These are phyloP conservation scores for Nemania sp. DNA, from an alignment of 2,329 filamentous ascomycete species.

Conservation along the genomic window DNA sequence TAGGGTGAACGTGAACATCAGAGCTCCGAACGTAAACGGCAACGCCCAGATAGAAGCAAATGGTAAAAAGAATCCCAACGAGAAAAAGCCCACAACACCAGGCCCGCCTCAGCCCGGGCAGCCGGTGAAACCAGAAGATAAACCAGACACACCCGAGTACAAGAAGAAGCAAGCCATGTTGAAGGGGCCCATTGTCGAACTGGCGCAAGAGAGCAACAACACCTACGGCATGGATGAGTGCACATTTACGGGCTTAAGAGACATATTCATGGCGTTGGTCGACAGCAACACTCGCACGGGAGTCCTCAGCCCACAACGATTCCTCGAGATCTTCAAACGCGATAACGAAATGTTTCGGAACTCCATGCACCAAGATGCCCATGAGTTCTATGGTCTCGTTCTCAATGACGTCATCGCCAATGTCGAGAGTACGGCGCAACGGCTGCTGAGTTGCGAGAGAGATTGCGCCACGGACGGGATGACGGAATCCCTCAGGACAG, in stretches of 20 bases:
- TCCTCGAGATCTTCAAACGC: constrained; percentile 88
- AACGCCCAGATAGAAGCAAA: constrained; percentile 48
- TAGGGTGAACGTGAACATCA: constrained; percentile 65
- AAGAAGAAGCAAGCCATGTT: constrained; percentile 96
- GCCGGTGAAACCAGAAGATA: constrained; percentile 77
- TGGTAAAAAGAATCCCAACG: constrained; percentile 58
- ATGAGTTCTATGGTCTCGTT: constrained; percentile 93
- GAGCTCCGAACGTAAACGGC: constrained; percentile 58
- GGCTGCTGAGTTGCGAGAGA: constrained; percentile 57
- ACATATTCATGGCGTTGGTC: constrained; percentile 91
- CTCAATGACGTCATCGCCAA: constrained; percentile 96
- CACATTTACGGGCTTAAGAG: constrained; percentile 91
- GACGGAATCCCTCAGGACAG: constrained; percentile 55
- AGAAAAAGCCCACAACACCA: constrained; percentile 58
- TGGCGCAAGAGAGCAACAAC: constrained; percentile 77
- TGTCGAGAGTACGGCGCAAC: constrained; percentile 83
- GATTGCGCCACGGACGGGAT: constrained; percentile 49
- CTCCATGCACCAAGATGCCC: constrained; percentile 97
- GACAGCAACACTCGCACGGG: constrained; percentile 81
- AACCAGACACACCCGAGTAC: constrained; percentile 91
- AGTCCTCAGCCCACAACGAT: constrained; percentile 88
- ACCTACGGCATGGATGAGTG: constrained; percentile 93
- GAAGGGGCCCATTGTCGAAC: constrained; percentile 82
- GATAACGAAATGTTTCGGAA: constrained; percentile 98
- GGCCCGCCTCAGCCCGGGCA: constrained; percentile 60